phyloP scores from a whole-genome alignment of 768 basidiomycete genomes.

The Russula sp. region DNA sequence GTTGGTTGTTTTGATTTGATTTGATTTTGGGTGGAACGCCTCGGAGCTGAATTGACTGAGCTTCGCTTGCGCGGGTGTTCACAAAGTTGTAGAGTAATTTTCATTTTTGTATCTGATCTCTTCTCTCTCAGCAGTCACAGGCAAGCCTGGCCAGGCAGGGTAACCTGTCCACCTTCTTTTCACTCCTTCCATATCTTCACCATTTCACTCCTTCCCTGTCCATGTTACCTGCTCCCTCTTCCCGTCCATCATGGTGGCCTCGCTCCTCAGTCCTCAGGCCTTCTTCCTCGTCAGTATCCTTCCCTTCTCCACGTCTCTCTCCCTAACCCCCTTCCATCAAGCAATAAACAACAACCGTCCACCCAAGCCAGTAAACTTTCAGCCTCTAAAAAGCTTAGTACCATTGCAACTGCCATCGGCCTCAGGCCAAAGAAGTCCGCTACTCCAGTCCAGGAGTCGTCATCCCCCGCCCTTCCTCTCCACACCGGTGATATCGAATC shows the following conservation, averaged over 20 bases:
- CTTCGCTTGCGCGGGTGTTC: too few relatives aligned
- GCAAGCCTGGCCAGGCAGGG: not conserved
- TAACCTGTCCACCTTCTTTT: constrained; percentile 2
- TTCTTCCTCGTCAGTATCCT: constrained; percentile 20
- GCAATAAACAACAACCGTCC: constrained; percentile 6
- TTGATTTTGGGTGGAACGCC: not conserved
- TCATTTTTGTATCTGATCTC: not conserved
- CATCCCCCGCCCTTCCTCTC: constrained; percentile 27
- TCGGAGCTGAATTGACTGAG: not conserved
- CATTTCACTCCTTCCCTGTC: constrained; percentile 19
- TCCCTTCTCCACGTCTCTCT: not conserved
- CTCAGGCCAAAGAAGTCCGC: constrained; percentile 57
- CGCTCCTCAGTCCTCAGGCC: constrained; percentile 30
- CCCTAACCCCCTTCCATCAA: not conserved
- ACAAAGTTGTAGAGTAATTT: not conserved
- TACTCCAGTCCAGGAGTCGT: constrained; percentile 48
- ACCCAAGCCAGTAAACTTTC: constrained; percentile 3
- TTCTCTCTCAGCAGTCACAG: too few relatives aligned
- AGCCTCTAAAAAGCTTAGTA: constrained; percentile 42
- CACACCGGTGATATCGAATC: constrained; percentile 23
- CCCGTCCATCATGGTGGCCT: constrained; percentile 33
- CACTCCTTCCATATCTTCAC: constrained; percentile 16
- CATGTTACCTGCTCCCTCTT: constrained; percentile 16
- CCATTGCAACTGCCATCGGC: constrained; percentile 56
- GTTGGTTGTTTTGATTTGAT: not conserved